Evolutionary conservation across 805 yeast genomes (phyloP).

Genomic region (Scheffersomyces lignosus): DNA sequence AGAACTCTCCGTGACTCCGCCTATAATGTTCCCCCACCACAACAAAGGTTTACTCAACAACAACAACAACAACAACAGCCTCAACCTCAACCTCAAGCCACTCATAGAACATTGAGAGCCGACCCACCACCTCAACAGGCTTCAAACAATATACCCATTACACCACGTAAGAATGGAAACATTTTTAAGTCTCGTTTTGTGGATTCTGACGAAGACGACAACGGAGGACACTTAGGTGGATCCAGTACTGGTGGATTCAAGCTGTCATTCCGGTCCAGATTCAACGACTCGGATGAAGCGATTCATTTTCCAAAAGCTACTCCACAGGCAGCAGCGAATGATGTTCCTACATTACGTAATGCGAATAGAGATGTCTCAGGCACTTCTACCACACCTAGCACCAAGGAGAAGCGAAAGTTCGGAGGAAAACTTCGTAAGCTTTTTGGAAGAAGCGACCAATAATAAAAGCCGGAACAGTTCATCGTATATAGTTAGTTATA

Average conservation of each 20-base stretch:
- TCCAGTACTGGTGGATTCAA: slow-evolving; percentile 7
- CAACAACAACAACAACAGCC: slow-evolving; percentile 12
- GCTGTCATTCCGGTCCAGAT: slow-evolving; percentile 26
- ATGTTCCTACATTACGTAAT: slow-evolving; percentile 1
- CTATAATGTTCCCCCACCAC: background rate
- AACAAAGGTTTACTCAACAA: background rate
- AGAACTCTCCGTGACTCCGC: slow-evolving; percentile 1
- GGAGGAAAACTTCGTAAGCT: slow-evolving; percentile 36
- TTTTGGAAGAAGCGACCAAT: slow-evolving; percentile 29
- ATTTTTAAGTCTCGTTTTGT: slow-evolving; percentile 54
- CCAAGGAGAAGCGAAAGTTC: slow-evolving; percentile 38
- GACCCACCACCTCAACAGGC: no score
- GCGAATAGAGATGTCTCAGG: background rate
- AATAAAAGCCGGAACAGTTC: no score
- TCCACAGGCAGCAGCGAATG: slow-evolving; percentile 6
- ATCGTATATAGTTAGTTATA: no score
- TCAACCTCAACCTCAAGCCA: slow-evolving; percentile 2
- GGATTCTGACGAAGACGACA: slow-evolving; percentile 62
- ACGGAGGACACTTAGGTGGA: slow-evolving; percentile 1
- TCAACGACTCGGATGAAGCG: slow-evolving; percentile 30
- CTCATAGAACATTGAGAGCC: no score
- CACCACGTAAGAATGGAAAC: background rate
- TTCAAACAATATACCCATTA: background rate
- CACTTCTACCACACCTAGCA: slow-evolving; percentile 1
- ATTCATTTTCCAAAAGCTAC: slow-evolving; percentile 1